Percentiles rank a stretch among this genome's conserved stretches.
phyloP scores from a whole-genome alignment of 805 yeast species.

The Kodamaea nitidulidarum region DNA sequence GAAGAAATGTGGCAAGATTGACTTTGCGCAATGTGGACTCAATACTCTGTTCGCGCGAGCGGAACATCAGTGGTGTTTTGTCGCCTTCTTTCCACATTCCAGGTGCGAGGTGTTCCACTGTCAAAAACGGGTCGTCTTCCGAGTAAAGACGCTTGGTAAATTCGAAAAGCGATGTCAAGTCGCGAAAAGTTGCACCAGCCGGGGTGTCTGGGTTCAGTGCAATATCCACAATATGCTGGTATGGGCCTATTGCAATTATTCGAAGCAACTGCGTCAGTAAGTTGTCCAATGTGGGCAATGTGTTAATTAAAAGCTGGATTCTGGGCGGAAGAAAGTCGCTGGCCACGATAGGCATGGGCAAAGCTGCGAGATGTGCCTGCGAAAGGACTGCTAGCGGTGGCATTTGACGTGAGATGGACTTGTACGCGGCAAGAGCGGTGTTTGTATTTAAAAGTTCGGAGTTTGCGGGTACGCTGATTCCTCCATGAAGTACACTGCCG shows the following conservation, averaged over 20 bases:
- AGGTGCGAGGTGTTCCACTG: conserved; percentile 65
- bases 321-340: conserved; percentile 55
- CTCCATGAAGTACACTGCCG: conserved; percentile 7
- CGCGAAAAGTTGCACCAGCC: conserved; percentile 62
- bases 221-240: conserved; percentile 67
- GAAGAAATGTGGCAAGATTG: conserved; percentile 79
- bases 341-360: conserved; percentile 56
- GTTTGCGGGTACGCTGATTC: conserved; percentile 32
- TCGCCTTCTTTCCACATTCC: conserved; percentile 67
- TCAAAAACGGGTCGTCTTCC: conserved; percentile 67
- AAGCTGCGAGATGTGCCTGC: conserved; percentile 54
- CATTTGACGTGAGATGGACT: conserved; percentile 36
- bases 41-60: conserved; percentile 57
- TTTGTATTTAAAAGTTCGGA: conserved; percentile 40
- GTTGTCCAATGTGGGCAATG: conserved; percentile 76
- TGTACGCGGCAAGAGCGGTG: conserved; percentile 39
- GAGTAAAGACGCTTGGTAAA: conserved; percentile 68
- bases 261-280: conserved; percentile 76
- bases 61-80: conserved; percentile 52
- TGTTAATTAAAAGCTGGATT: conserved; percentile 59
- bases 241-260: conserved; percentile 67
- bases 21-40: conserved; percentile 73
- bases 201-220: conserved; percentile 64
- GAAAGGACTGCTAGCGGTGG: conserved; percentile 33
- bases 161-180: conserved; percentile 71